Base-by-base conservation (phyloP, 2,329 filamentous ascomycete species). In the Epichloe gansuensis region DNA sequence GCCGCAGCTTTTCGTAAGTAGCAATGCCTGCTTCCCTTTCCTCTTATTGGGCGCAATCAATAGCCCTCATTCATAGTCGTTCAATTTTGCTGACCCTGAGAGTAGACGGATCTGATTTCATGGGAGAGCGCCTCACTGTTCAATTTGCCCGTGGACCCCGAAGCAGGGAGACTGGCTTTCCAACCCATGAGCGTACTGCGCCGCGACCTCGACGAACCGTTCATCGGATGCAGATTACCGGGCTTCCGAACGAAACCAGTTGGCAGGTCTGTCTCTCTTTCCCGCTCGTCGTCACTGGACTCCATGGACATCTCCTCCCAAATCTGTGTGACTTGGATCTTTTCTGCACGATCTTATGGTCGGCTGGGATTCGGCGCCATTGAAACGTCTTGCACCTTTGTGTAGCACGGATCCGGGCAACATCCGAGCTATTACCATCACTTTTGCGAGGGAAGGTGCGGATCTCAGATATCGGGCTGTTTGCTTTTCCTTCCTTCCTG, bases 221-320 rank as follows among this genome's bases (percentile, higher is more conserved):
- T 61, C 90, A 91, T 72, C 87, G 93, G 70, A 97, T 98, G 93
- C 86, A 91, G 72, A 94, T 98, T 67, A 87, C 88, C 77, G 91
- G 91, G 76, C 88, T 98, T 72, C 91, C 91, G 69, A 84, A 82
- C 75, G 91, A 97, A 79, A 98, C 93, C 79, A 96, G 91, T 83
- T 98, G 93, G 93, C 93, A 98, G 93, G 93, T 98, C 86, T 93
- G 93, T 87, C 76, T 69, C 68, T 69, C 71, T 49, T 76, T 76
- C 76, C 75, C 74, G 73, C 80, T 78, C 68, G 65, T 78, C 75
- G 69, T 70, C 67, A 66, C 65, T 70, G 71, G 71, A 71, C 61
- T 65, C 67, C 61, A 65, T 64, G 71, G 70, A 71, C 60, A 51
- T 55, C 52, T 52, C 56, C 49, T 58, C 53, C 56, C 59, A 57